phyloP scores from a whole-genome alignment of 768 basidiomycete species.

The Pulveroboletus sp. region DNA sequence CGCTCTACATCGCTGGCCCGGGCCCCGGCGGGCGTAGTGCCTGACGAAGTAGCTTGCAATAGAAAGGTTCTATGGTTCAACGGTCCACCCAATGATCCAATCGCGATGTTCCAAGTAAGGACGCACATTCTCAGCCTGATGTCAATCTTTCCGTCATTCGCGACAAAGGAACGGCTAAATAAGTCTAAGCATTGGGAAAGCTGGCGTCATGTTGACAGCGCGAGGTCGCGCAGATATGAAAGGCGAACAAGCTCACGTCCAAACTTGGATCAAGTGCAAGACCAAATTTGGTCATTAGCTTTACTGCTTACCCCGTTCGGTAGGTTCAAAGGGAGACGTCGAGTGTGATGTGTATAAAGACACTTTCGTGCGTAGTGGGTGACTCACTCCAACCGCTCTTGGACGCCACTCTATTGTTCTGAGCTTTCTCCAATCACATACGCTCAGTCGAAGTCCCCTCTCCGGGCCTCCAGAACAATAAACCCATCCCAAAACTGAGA shows the following conservation, averaged over 20 bases:
- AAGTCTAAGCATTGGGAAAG: slow-evolving; percentile 2
- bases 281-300: slow-evolving; percentile 20
- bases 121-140: too few relatives aligned
- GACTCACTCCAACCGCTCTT: slow-evolving; percentile 18
- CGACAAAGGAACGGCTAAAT: slow-evolving; percentile 25
- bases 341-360: slow-evolving; percentile 26
- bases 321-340: slow-evolving; percentile 23
- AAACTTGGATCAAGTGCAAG: slow-evolving; percentile 26
- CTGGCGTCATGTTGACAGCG: neutral
- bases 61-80: neutral
- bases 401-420: slow-evolving; percentile 33
- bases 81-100: too few relatives aligned
- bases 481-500: slow-evolving; percentile 22
- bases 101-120: neutral
- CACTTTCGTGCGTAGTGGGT: neutral
- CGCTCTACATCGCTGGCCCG: too few relatives aligned
- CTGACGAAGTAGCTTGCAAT: too few relatives aligned
- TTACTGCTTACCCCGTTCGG: slow-evolving; percentile 22
- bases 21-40: too few relatives aligned
- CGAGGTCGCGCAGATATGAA: neutral
- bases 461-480: slow-evolving; percentile 26
- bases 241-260: slow-evolving; percentile 26
- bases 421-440: slow-evolving; percentile 4
- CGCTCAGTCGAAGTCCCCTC: neutral
- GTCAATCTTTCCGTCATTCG: neutral